Percentiles rank a stretch among this genome's conserved stretches.
Conservation (phyloP, 257 asterid species). For the Scutellaria baicalensis region DNA sequence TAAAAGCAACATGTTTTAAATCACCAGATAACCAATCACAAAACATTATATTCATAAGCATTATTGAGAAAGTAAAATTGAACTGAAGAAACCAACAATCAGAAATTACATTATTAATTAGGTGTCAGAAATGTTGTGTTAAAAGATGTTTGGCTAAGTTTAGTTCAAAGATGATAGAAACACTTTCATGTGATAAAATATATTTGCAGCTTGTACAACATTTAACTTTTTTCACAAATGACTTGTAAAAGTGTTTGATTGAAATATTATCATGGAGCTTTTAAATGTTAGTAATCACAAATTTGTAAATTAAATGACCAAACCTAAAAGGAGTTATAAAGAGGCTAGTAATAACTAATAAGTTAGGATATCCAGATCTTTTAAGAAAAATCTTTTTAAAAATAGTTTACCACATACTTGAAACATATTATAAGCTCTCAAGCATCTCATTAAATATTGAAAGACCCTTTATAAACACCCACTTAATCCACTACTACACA, state of each 20-base stretch:
- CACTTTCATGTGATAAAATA: background rate
- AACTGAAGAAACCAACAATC: background rate
- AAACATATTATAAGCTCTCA: background rate
- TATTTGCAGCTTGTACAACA: background rate
- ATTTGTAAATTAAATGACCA: background rate
- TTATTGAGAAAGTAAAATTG: background rate
- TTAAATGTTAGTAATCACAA: background rate
- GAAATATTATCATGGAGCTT: background rate
- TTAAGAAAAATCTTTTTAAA: too few relatives aligned
- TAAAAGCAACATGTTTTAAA: slow-evolving; percentile 2
- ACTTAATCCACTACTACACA: background rate
- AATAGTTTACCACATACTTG: too few relatives aligned
- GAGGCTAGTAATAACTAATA: too few relatives aligned
- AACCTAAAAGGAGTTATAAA: background rate
- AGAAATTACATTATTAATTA: background rate
- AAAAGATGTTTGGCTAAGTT: background rate
- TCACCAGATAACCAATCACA: slow-evolving; percentile 1
- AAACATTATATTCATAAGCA: background rate
- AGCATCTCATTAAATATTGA: background rate
- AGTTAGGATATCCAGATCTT: too few relatives aligned
- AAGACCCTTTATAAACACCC: background rate
- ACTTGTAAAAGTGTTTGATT: background rate
- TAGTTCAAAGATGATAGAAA: background rate
- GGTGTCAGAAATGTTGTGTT: background rate
- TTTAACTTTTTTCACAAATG: background rate